phyloP scores from a whole-genome alignment of 768 basidiomycete species.

The Cantharellus cinnabarinus region DNA sequence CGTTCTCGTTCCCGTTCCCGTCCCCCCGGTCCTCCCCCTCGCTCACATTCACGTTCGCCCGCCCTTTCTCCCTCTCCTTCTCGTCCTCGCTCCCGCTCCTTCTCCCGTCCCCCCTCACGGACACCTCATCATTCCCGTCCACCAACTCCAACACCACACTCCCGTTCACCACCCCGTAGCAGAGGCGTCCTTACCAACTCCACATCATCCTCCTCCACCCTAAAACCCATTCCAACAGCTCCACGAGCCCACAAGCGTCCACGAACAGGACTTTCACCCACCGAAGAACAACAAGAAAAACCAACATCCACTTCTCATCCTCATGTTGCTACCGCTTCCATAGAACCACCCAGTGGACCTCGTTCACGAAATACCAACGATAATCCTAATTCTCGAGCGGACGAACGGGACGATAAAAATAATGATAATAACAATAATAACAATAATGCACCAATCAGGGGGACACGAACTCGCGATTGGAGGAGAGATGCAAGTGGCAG shows the following conservation, averaged over 20 bases:
- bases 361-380: no score
- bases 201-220: not conserved
- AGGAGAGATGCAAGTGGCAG: not conserved
- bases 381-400: no score
- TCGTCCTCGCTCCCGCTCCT: conserved; percentile 24
- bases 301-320: no score
- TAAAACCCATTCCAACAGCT: not conserved
- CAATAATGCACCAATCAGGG: no score
- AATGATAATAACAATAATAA: no score
- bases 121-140: conserved; percentile 6
- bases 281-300: not conserved
- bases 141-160: not conserved
- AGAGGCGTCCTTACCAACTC: not conserved
- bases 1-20: no score
- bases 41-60: no score
- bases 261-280: not conserved
- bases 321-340: no score
- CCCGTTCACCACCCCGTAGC: not conserved
- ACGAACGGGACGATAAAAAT: no score
- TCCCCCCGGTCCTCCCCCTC: no score
- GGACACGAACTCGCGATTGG: not conserved
- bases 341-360: no score
- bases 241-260: not conserved
- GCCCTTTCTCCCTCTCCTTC: conserved; percentile 20
- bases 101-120: conserved; percentile 13